phyloP scores from a whole-genome alignment of 1,284 basidiomycete genomes.

The Malassezia yamatoensis region DNA sequence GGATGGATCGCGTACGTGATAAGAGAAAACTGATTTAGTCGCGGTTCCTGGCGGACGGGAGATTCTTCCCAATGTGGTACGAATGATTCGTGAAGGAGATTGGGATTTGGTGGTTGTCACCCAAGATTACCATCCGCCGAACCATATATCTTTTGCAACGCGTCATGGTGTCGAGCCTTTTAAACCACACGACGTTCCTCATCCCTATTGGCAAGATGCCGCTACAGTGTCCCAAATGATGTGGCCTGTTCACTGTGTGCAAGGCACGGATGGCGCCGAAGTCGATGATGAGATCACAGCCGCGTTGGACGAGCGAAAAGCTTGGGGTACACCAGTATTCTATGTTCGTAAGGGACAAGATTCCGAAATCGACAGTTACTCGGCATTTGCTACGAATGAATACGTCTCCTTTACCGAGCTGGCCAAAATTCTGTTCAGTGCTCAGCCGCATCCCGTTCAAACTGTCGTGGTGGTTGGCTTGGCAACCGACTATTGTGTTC shows the following conservation, averaged over 20 bases:
- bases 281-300: constrained; percentile 50
- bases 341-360: constrained; percentile 41
- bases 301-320: constrained; percentile 29
- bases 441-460: constrained; percentile 42
- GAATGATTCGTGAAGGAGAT: constrained; percentile 2
- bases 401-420: constrained; percentile 21
- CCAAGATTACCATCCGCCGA: constrained; percentile 52
- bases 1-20: constrained; percentile 16
- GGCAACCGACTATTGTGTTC: constrained; percentile 59
- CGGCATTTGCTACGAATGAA: constrained; percentile 46
- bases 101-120: constrained; percentile 17
- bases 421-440: constrained; percentile 1
- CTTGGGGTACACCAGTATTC: constrained; percentile 6
- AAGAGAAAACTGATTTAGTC: constrained; percentile 8
- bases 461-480: constrained; percentile 56
- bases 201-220: constrained; percentile 40
- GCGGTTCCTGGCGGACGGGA: constrained; percentile 11
- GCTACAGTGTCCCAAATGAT: constrained; percentile 52
- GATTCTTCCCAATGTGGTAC: constrained; percentile 3
- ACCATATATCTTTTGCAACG: constrained; percentile 59
- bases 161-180: constrained; percentile 52
- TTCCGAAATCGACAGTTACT: constrained; percentile 55
- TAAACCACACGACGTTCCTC: constrained; percentile 48
- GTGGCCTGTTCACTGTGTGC: constrained; percentile 60
- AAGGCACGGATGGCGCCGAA: constrained; percentile 48